These are phyloP conservation scores for Trichoderma atroviride DNA, from an alignment of 2,329 filamentous ascomycete species.

Conservation along the genomic window DNA sequence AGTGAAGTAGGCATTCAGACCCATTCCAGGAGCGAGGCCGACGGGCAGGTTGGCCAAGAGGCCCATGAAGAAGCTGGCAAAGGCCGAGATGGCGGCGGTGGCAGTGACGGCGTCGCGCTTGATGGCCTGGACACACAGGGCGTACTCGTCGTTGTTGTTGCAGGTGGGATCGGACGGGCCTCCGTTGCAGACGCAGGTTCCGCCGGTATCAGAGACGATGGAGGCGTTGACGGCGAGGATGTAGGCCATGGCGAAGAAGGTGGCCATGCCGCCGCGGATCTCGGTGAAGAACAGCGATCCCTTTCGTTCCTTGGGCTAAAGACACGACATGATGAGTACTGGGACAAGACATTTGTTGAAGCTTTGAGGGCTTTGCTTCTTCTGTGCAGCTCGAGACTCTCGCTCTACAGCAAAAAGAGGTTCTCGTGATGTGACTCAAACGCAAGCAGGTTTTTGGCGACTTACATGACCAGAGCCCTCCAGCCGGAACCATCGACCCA, in stretches of 20 bases:
- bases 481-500: constrained; percentile 76
- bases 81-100: constrained; percentile 78
- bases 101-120: constrained; percentile 82
- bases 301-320: constrained; percentile 68
- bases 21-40: constrained; percentile 49
- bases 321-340: background rate
- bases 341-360: no score
- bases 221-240: constrained; percentile 58
- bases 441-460: constrained; percentile 30
- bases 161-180: constrained; percentile 57
- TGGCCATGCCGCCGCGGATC: constrained; percentile 78
- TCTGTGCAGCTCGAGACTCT: background rate
- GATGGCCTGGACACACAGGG: constrained; percentile 64
- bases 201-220: constrained; percentile 65
- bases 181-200: constrained; percentile 72
- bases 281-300: constrained; percentile 81
- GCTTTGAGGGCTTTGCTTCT: no score
- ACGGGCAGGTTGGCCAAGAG: constrained; percentile 72
- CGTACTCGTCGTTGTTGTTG: constrained; percentile 57
- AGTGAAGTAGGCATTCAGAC: constrained; percentile 84
- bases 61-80: constrained; percentile 83
- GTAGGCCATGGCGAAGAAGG: constrained; percentile 68
- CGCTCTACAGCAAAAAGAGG: background rate
- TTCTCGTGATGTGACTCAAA: constrained; percentile 9
- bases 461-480: constrained; percentile 82